Base-by-base conservation (phyloP, 768 basidiomycete genomes). In the Cystobasidium tubakii region DNA sequence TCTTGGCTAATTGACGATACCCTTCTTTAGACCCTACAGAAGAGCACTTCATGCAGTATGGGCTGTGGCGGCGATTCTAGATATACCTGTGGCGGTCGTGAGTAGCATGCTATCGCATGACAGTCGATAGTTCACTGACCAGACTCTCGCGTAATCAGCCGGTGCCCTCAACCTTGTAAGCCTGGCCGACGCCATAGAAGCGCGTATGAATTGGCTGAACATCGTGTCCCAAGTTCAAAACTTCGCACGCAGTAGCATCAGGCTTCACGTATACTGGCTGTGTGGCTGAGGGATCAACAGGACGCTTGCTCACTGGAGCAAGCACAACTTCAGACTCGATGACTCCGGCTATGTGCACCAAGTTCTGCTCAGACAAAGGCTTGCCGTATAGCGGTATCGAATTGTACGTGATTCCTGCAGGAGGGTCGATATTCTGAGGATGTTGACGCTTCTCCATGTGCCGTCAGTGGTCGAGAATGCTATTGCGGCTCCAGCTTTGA, bases 331-430 rank as follows among this genome's bases (percentile, higher is more conserved):
- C 63, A 13, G 63, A 39, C 34, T 39, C 34, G 27, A 65, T 65
- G 63, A 65, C 63, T 2, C 63, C 63, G 6, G 6, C 21, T 25
- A 25, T 27, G 25, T 65, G 63, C 63, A 65, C 63, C 19, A 65
- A 36, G 10, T 65, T 65, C 63, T 65, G 63, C 63, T 39, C 63
- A 3, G 39, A 43, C n/a, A 46, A 39, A 19, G 63, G 63, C 63
- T 42, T 65, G 15, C 63, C 36, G 63, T 65, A 65, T 33, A 65
- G 63, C 25, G 63, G 63, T 42, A 23, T 65, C 19, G 63, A 65
- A 46, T 65, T 39, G 63, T 39, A 31, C 3, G 57, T 31, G 57
- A 13, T 31, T 29, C 15, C 4, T 62, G 23, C 25, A 60, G 57
- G 4, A 34, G 12, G 39, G 39, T 39, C 6, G 6, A 6, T 6